Conservation (phyloP, 768 basidiomycete species). For the Candolleomyces efflorescens region DNA sequence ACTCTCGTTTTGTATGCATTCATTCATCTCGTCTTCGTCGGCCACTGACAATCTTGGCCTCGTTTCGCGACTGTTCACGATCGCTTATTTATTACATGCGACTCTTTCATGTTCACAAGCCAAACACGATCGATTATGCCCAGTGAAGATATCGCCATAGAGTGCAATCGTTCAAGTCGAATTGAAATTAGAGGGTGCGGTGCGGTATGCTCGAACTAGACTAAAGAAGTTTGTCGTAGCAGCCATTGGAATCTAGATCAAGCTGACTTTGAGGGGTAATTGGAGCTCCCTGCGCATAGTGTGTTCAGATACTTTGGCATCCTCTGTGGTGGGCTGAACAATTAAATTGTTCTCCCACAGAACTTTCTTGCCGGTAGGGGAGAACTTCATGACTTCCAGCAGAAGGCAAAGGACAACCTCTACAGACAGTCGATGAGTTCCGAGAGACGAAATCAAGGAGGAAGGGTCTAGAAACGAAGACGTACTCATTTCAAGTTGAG, state of each 20-base stretch:
- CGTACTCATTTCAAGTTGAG: slow-evolving; percentile 28
- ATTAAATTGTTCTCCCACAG: slow-evolving; percentile 12
- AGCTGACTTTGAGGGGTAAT: slow-evolving; percentile 2
- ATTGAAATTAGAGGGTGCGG: no score
- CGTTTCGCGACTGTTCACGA: no score
- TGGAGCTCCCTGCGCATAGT: background rate
- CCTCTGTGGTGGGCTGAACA: slow-evolving; percentile 9
- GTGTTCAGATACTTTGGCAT: background rate
- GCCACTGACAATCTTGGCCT: no score
- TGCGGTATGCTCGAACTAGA: no score
- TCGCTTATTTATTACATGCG: no score
- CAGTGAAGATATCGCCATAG: no score
- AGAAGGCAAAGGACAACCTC: slow-evolving; percentile 13
- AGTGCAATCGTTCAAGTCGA: no score
- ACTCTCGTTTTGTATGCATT: background rate
- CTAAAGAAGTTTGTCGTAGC: background rate
- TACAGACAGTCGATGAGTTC: no score
- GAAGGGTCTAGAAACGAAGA: background rate
- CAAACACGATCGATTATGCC: no score
- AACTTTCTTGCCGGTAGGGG: slow-evolving; percentile 13
- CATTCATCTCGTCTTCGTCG: background rate
- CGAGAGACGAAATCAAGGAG: background rate
- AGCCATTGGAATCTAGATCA: background rate
- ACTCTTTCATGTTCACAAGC: no score
- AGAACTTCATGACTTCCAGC: slow-evolving; percentile 9